phyloP scores from a whole-genome alignment of 1,284 basidiomycete genomes.

The Amylostereum areolatum region DNA sequence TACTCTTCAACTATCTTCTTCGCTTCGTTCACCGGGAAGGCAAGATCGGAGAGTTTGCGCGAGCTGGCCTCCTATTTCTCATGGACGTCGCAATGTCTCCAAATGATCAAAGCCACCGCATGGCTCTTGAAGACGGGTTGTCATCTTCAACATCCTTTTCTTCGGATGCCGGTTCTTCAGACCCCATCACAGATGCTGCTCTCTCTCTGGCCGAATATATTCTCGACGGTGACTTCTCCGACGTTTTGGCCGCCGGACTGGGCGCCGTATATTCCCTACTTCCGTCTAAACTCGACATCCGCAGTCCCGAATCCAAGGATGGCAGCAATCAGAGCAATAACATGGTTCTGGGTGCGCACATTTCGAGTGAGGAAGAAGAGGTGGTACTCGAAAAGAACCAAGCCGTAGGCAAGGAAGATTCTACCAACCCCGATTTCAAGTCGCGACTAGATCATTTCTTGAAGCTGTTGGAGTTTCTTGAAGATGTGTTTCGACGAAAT shows the following conservation, averaged over 20 bases:
- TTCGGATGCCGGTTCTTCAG: conserved; percentile 29
- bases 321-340: conserved; percentile 30
- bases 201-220: conserved; percentile 90
- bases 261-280: conserved; percentile 91
- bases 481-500: conserved; percentile 78
- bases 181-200: conserved; percentile 77
- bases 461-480: conserved; percentile 86
- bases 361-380: conserved; percentile 45
- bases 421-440: conserved; percentile 72
- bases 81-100: conserved; percentile 92
- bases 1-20: conserved; percentile 92
- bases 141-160: conserved; percentile 23
- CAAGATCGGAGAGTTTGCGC: conserved; percentile 88
- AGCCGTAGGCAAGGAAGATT: conserved; percentile 67
- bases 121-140: conserved; percentile 27
- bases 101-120: conserved; percentile 40
- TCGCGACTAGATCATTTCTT: conserved; percentile 82
- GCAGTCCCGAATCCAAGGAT: conserved; percentile 38
- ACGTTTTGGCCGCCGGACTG: conserved; percentile 90
- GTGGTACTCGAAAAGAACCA: conserved; percentile 48
- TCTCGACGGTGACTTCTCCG: conserved; percentile 92
- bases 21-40: conserved; percentile 95
- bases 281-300: conserved; percentile 79
- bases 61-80: conserved; percentile 86
- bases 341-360: conserved; percentile 63